Percentiles rank a stretch among this genome's conserved stretches.
These are phyloP conservation scores for Dothiorella sarmentorum DNA, from an alignment of 2,329 filamentous ascomycete genomes.

Conservation along the genomic window DNA sequence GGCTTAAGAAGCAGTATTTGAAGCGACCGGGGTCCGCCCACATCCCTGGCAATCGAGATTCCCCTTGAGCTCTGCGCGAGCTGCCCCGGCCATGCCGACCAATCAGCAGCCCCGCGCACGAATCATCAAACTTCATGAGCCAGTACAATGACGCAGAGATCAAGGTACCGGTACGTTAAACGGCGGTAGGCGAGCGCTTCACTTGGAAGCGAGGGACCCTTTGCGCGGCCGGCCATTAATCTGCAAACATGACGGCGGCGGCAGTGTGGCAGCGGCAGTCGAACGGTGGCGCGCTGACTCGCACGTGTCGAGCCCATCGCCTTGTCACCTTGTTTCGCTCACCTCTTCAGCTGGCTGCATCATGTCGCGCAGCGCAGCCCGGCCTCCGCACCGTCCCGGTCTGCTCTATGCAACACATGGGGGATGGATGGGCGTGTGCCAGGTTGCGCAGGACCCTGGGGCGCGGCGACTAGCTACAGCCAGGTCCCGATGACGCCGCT, in stretches of 20 bases:
- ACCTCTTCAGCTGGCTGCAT: conserved; percentile 13
- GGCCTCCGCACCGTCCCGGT: background rate
- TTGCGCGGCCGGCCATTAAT: background rate
- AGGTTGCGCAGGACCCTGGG: conserved; percentile 9
- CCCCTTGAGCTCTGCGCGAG: background rate
- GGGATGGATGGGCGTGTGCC: too few relatives aligned
- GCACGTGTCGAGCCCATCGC: conserved; percentile 10
- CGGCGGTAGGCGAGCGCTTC: too few relatives aligned
- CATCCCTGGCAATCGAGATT: background rate
- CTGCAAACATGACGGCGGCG: too few relatives aligned
- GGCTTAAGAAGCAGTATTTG: background rate
- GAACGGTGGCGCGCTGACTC: too few relatives aligned
- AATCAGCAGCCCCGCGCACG: background rate
- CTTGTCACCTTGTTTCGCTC: conserved; percentile 5
- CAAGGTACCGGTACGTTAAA: conserved; percentile 1
- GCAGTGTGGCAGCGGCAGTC: too few relatives aligned
- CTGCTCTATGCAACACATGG: too few relatives aligned
- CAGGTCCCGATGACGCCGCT: conserved; percentile 14
- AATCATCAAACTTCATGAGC: too few relatives aligned
- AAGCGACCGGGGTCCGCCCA: background rate
- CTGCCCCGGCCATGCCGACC: background rate
- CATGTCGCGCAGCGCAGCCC: conserved; percentile 1
- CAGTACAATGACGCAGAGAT: conserved; percentile 2
- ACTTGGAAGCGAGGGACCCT: too few relatives aligned
- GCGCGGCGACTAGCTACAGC: background rate